Evolutionary conservation across 2,329 filamentous ascomycete species (phyloP), one percentile per base, ranked within the genome.

Genomic region (Colletotrichum cereale): DNA sequence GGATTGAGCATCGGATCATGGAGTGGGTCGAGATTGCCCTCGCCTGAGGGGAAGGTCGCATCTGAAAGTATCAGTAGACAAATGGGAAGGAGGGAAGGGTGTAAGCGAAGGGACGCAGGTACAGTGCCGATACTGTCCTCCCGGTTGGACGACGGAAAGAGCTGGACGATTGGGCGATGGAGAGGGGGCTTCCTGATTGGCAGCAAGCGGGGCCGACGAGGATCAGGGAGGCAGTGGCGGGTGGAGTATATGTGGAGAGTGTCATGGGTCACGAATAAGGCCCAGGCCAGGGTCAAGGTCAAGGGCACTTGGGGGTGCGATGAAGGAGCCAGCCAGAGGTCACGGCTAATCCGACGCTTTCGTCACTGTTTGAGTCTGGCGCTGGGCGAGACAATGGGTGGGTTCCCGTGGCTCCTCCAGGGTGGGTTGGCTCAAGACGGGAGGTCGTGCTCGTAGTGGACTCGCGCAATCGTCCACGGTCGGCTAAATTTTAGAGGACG

Each of bases 391-490:
- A 55, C 8, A 8, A 55, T 21, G 31, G 34, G 44, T 16, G 48
- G 29, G 61, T 21, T 42, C 24, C 24, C 18, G 61, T 24, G 26
- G 47, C 31, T 40, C 55, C 16, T 16, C 31, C 24, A 18, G 29
- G 16, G 36, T 18, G 8, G 18, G 34, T n/a, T 8, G 40, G 6
- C 53, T 44, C 50, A 57, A 44, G 64, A 44, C 58, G 68, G 68
- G 65, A 71, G 68, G 65, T 71, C 65, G 65, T 71, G 68, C 65
- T 63, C 29, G 57, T 55, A 31, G 68, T 71, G 65, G 58, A 40
- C 42, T 53, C 50, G 36, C 57, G 36, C 36, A 57, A 29, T 57
- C 44, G 26, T 55, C 57, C 58, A 53, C 52, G 34, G 44, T 47
- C 57, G 52, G 53, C 47, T 42, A 63, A 24, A 18, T 3, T 40